Percentiles rank a stretch among this genome's conserved stretches.
phyloP scores from a whole-genome alignment of 345 rosid genomes.

The Luvunga scandens region DNA sequence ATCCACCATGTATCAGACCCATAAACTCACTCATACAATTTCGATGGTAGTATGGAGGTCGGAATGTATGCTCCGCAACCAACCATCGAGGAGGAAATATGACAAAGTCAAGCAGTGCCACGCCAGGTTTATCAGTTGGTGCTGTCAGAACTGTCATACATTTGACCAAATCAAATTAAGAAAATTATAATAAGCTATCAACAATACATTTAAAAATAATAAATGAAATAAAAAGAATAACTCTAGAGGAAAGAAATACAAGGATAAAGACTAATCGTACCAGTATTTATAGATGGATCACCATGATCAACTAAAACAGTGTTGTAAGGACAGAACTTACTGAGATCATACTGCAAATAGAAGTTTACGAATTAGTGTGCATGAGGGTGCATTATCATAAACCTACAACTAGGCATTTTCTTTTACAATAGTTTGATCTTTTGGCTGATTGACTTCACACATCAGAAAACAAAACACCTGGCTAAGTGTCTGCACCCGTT shows the following conservation, averaged over 20 bases:
- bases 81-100: constrained; percentile 96
- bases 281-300: constrained; percentile 94
- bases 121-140: constrained; percentile 95
- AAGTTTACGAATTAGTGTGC: background rate
- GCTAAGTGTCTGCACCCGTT: background rate
- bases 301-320: constrained; percentile 88
- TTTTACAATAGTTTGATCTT: background rate
- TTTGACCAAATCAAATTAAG: constrained; percentile 8
- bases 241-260: background rate
- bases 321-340: constrained; percentile 91
- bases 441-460: background rate
- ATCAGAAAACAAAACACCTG: background rate
- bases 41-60: constrained; percentile 96
- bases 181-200: constrained; percentile 13
- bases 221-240: background rate
- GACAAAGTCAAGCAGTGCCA: constrained; percentile 93
- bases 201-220: background rate
- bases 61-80: constrained; percentile 95
- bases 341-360: constrained; percentile 73
- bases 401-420: background rate
- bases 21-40: constrained; percentile 99
- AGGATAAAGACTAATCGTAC: constrained; percentile 26
- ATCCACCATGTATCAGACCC: constrained; percentile 90
- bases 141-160: constrained; percentile 81
- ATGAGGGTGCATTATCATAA: background rate